phyloP scores from a whole-genome alignment of 1,284 basidiomycete species.

The Naganishia sp. region DNA sequence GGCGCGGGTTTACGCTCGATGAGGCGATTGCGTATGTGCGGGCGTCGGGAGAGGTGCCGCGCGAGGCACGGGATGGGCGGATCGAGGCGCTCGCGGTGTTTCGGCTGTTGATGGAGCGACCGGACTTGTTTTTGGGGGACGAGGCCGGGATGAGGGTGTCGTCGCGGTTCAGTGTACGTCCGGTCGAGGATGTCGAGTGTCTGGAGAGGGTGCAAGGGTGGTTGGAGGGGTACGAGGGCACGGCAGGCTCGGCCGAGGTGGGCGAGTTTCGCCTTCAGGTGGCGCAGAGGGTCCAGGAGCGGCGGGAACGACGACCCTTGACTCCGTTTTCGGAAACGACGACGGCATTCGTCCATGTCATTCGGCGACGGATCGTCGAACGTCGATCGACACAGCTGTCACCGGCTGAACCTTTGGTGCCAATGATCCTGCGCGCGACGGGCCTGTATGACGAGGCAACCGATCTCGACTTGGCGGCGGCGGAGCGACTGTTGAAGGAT shows the following conservation, averaged over 20 bases:
- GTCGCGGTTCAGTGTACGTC: slow-evolving; percentile 70
- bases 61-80: slow-evolving; percentile 29
- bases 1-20: slow-evolving; percentile 38
- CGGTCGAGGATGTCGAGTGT: slow-evolving; percentile 62
- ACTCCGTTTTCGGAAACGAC: slow-evolving; percentile 19
- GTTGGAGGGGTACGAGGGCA: slow-evolving; percentile 50
- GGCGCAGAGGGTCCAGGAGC: slow-evolving; percentile 38
- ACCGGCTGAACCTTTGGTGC: slow-evolving; percentile 62
- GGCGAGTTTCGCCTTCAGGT: slow-evolving; percentile 50
- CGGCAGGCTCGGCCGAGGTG: slow-evolving; percentile 59
- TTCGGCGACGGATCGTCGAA: slow-evolving; percentile 65
- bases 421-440: slow-evolving; percentile 66
- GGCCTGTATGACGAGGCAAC: slow-evolving; percentile 51
- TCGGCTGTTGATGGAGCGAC: slow-evolving; percentile 67
- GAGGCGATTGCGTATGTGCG: slow-evolving; percentile 40
- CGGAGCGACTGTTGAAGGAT: slow-evolving; percentile 62
- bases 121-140: slow-evolving; percentile 67
- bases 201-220: slow-evolving; percentile 62
- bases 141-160: slow-evolving; percentile 60
- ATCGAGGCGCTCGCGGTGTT: slow-evolving; percentile 67
- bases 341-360: slow-evolving; percentile 63
- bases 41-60: slow-evolving; percentile 34
- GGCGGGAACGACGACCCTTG: slow-evolving; percentile 27
- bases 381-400: slow-evolving; percentile 65
- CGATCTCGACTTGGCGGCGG: slow-evolving; percentile 53